Evolutionary conservation across 2,329 filamentous ascomycete genomes (phyloP).

Genomic region (Sodiomyces alkalinus): DNA sequence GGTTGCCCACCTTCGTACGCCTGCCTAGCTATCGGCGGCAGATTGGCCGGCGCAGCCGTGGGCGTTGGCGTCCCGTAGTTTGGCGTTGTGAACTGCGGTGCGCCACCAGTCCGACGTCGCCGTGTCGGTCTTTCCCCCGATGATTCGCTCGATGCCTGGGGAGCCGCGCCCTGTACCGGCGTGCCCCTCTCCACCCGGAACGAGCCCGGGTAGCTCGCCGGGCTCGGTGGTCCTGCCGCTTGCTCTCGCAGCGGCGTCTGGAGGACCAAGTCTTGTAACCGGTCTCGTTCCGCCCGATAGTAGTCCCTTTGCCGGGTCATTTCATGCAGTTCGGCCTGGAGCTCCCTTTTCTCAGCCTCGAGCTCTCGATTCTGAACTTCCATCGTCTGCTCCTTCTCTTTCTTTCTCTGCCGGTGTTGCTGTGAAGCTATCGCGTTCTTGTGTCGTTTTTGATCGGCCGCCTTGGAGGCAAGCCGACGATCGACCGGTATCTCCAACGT

Average conservation of each 20-base stretch:
- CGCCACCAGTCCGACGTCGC: constrained; percentile 31
- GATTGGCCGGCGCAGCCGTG: constrained; percentile 18
- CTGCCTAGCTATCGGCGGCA: constrained; percentile 25
- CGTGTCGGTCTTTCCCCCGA: constrained; percentile 29
- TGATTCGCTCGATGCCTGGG: constrained; percentile 24
- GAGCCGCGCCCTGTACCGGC: constrained; percentile 12
- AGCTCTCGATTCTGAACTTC: constrained; percentile 56
- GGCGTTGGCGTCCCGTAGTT: constrained; percentile 21
- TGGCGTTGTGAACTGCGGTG: constrained; percentile 24
- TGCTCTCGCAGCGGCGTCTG: constrained; percentile 41
- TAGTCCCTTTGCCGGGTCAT: constrained; percentile 52
- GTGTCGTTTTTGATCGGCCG: too few relatives aligned
- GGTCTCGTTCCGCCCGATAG: constrained; percentile 58
- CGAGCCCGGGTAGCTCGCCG: constrained; percentile 21
- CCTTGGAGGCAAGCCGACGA: too few relatives aligned
- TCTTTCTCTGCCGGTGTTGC: constrained; percentile 65
- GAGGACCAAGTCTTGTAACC: constrained; percentile 50
- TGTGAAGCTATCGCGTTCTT: too few relatives aligned
- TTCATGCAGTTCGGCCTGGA: constrained; percentile 37
- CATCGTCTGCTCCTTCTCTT: too few relatives aligned
- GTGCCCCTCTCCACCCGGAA: constrained; percentile 21
- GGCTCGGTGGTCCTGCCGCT: constrained; percentile 37
- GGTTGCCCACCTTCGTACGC: constrained; percentile 21
- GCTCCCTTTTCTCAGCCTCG: constrained; percentile 52
- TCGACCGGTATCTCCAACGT: too few relatives aligned